These are phyloP conservation scores for Spathaspora sp. DNA, from an alignment of 805 yeast genomes.

Conservation along the genomic window DNA sequence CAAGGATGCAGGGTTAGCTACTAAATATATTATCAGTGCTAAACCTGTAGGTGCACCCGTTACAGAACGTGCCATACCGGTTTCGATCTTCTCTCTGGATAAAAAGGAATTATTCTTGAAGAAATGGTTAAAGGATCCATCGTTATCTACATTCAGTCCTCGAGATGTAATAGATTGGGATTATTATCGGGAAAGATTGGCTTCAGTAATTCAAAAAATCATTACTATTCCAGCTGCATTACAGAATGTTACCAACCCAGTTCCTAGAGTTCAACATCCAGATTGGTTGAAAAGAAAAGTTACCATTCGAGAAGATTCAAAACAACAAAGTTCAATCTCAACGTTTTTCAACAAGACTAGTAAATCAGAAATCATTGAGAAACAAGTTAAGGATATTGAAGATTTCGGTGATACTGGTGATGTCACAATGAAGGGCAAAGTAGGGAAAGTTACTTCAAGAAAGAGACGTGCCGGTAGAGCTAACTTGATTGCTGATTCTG, in stretches of 20 bases:
- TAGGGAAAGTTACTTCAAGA: conserved; percentile 45
- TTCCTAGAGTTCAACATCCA: conserved; percentile 91
- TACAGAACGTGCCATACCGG: conserved; percentile 95
- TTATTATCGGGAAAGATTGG: conserved; percentile 85
- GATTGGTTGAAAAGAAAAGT: conserved; percentile 81
- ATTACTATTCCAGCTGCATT: conserved; percentile 97
- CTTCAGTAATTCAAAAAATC: conserved; percentile 90
- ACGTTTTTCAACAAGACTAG: conserved; percentile 51
- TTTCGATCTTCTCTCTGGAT: conserved; percentile 90
- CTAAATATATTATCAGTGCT: conserved; percentile 86
- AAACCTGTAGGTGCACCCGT: conserved; percentile 84
- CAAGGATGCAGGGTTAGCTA: conserved; percentile 92
- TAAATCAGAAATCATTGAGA: conserved; percentile 34
- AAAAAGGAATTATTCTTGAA: conserved; percentile 72
- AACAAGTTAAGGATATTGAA: conserved; percentile 63
- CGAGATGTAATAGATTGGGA: conserved; percentile 89
- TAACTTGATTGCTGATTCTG: conserved; percentile 21
- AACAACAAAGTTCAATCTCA: conserved; percentile 66
- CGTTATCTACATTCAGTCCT: conserved; percentile 79
- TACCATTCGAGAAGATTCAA: conserved; percentile 54
- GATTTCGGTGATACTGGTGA: conserved; percentile 50
- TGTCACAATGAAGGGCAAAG: conserved; percentile 25
- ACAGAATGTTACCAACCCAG: conserved; percentile 85
- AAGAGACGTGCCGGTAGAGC: conserved; percentile 36
- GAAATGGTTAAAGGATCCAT: conserved; percentile 82